Evolutionary conservation across 805 yeast genomes (phyloP).

Genomic region (Saturnispora serradocipensis): DNA sequence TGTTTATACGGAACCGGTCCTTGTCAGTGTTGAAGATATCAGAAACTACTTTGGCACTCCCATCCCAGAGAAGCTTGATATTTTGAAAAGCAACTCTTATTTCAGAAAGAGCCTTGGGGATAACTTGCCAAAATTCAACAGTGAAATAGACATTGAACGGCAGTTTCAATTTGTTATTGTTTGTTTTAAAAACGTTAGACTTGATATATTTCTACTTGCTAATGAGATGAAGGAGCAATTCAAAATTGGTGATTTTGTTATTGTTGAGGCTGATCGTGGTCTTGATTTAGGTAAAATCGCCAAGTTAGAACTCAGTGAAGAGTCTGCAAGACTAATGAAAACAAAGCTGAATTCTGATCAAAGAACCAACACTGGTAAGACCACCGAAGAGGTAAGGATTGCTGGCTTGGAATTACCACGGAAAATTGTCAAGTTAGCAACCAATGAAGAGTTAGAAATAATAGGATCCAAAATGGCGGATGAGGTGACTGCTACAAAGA

Average conservation of each 20-base stretch:
- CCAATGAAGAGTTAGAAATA: slow-evolving; percentile 49
- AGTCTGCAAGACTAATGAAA: slow-evolving; percentile 61
- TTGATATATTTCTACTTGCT: slow-evolving; percentile 67
- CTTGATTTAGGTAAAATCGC: slow-evolving; percentile 64
- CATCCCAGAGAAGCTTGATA: slow-evolving; percentile 17
- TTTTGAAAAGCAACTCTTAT: slow-evolving; percentile 16
- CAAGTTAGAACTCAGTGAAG: slow-evolving; percentile 46
- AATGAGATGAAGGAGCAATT: slow-evolving; percentile 23
- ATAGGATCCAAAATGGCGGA: slow-evolving; percentile 51
- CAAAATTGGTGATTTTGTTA: slow-evolving; percentile 55
- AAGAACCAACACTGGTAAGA: slow-evolving; percentile 42
- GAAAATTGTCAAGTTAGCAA: slow-evolving; percentile 55
- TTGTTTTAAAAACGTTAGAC: slow-evolving; percentile 69
- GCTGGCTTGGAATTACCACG: slow-evolving; percentile 60
- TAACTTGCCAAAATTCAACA: slow-evolving; percentile 2
- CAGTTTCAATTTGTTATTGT: slow-evolving; percentile 44
- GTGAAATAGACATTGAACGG: background rate
- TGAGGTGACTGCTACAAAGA: slow-evolving; percentile 57
- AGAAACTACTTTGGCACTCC: slow-evolving; percentile 24
- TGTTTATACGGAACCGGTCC: slow-evolving; percentile 19
- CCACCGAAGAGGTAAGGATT: slow-evolving; percentile 13
- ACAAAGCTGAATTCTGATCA: slow-evolving; percentile 63
- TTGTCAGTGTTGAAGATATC: slow-evolving; percentile 21
- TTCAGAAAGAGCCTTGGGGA: slow-evolving; percentile 3
- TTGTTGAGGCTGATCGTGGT: slow-evolving; percentile 82